Conservation (phyloP, 345 rosid genomes). For the Carallia brachiata region DNA sequence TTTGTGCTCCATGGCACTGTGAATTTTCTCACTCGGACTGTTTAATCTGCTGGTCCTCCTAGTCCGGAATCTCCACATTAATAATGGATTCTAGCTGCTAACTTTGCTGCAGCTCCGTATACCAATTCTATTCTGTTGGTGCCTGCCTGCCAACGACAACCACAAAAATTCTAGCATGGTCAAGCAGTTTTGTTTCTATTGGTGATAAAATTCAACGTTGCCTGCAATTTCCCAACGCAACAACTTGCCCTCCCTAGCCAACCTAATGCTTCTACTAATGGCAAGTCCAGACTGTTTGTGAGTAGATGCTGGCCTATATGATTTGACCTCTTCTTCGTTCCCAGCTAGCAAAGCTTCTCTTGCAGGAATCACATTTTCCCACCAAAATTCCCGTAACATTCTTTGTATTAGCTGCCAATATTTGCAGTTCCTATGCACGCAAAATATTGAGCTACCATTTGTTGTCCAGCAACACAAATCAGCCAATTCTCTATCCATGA, state of each 20-base stretch:
- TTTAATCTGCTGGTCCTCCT: too few species aligned
- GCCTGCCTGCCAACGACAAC: too few species aligned
- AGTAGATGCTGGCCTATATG: constrained; percentile 55
- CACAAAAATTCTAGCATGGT: neutral
- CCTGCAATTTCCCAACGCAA: constrained; percentile 76
- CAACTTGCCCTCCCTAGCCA: constrained; percentile 63
- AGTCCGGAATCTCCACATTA: too few species aligned
- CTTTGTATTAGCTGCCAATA: constrained; percentile 70
- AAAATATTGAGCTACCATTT: constrained; percentile 77
- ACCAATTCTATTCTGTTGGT: too few species aligned
- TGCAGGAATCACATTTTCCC: constrained; percentile 81
- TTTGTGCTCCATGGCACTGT: neutral
- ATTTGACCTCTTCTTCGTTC: constrained; percentile 45
- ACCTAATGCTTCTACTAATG: constrained; percentile 53
- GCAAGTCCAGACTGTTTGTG: constrained; percentile 66
- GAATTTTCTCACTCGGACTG: neutral
- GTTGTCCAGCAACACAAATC: constrained; percentile 89
- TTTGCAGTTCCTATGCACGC: constrained; percentile 53
- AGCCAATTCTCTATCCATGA: constrained; percentile 84
- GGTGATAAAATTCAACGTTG: constrained; percentile 53
- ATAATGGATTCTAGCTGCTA: too few species aligned
- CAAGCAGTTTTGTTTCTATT: neutral
- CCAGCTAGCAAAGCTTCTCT: constrained; percentile 58
- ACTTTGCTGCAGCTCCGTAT: neutral
- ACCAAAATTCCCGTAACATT: constrained; percentile 79